A percentile compares a stretch with the other conserved stretches of the same genome.
phyloP scores from a whole-genome alignment of 768 basidiomycete species.

The Leccinum truebloodii region DNA sequence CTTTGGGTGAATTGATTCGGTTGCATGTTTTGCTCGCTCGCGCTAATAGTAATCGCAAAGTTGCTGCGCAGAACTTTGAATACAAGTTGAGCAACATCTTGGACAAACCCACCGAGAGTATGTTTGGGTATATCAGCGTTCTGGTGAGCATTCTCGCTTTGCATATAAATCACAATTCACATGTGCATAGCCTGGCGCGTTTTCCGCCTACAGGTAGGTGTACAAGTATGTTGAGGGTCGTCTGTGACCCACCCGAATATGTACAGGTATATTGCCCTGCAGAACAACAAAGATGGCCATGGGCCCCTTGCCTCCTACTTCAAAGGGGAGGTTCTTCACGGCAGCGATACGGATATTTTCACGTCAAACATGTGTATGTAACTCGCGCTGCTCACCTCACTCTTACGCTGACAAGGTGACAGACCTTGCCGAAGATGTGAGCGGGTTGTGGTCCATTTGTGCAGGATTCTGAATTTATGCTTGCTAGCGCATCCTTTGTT shows the following conservation, averaged over 20 bases:
- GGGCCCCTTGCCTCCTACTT: slow-evolving; percentile 97
- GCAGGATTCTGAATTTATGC: slow-evolving; percentile 3
- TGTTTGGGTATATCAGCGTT: slow-evolving; percentile 97
- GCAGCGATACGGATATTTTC: slow-evolving; percentile 86
- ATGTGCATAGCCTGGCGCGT: slow-evolving; percentile 76
- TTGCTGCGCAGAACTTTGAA: slow-evolving; percentile 95
- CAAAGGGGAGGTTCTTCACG: slow-evolving; percentile 88
- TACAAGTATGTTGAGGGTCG: not conserved
- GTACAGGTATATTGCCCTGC: slow-evolving; percentile 77
- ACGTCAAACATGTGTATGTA: slow-evolving; percentile 93
- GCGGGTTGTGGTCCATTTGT: slow-evolving; percentile 19
- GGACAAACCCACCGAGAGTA: slow-evolving; percentile 84
- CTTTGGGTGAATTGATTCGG: slow-evolving; percentile 57
- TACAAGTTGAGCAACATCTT: slow-evolving; percentile 91
- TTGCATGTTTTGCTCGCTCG: not conserved
- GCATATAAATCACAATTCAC: slow-evolving; percentile 13
- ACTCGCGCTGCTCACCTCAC: not conserved
- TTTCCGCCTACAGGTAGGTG: slow-evolving; percentile 78
- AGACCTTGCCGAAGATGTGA: slow-evolving; percentile 90
- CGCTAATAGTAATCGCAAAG: slow-evolving; percentile 36
- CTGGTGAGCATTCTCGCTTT: slow-evolving; percentile 47
- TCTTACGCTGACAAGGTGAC: slow-evolving; percentile 13
- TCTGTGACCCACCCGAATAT: slow-evolving; percentile 5
- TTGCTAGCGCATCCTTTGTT: slow-evolving; percentile 75
- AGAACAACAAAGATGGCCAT: slow-evolving; percentile 76